phyloP scores from a whole-genome alignment of 371 early-diverging fungal species.

The Mucor racemosus region DNA sequence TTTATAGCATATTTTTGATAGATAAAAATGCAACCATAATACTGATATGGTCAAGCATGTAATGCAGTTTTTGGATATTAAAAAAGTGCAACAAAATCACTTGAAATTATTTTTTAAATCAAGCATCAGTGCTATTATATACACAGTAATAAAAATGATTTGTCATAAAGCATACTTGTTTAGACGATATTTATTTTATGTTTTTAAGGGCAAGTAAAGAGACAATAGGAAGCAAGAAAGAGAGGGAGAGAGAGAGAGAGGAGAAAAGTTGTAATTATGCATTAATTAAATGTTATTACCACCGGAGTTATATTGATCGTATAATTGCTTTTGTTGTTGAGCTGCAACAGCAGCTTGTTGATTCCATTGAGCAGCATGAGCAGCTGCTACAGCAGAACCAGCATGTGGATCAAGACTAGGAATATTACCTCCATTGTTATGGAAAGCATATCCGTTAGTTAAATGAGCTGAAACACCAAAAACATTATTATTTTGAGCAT shows the following conservation, averaged over 20 bases:
- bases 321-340: constrained; percentile 27
- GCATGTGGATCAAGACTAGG: constrained; percentile 28
- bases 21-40: too few species aligned
- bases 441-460: constrained; percentile 31
- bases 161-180: too few species aligned
- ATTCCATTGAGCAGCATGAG: constrained; percentile 31
- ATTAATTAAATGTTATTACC: constrained; percentile 25
- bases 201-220: constrained; percentile 1
- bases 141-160: too few species aligned
- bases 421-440: constrained; percentile 12
- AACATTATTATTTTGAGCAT: constrained; percentile 15
- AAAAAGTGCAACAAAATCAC: too few species aligned
- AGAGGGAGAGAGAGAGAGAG: not conserved
- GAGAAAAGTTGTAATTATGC: not conserved
- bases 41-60: too few species aligned
- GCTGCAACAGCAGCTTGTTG: constrained; percentile 30
- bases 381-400: constrained; percentile 20
- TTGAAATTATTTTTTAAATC: too few species aligned
- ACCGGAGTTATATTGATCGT: constrained; percentile 26
- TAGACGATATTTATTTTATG: not conserved
- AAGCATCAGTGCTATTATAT: too few species aligned
- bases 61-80: too few species aligned
- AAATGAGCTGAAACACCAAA: constrained; percentile 27
- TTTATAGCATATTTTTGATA: too few species aligned
- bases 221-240: not conserved